These are phyloP conservation scores for Linnemannia exigua DNA, from an alignment of 192 early-diverging fungal genomes.

Conservation along the genomic window DNA sequence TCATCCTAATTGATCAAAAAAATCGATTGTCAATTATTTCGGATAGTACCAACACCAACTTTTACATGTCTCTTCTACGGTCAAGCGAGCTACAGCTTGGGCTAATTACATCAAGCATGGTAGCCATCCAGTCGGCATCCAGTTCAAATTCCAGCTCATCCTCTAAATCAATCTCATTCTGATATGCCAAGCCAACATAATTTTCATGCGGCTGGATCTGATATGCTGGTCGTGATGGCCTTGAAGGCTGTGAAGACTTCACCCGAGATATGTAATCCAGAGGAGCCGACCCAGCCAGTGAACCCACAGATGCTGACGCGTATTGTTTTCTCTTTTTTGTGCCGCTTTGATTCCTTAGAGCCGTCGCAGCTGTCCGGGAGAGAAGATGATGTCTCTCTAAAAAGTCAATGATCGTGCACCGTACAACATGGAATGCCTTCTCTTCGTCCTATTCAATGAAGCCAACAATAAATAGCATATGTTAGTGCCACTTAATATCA, in stretches of 20 bases:
- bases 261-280: constrained; percentile 11
- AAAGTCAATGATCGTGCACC: constrained; percentile 43
- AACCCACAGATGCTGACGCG: background rate
- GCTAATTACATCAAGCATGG: constrained; percentile 23
- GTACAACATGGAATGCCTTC: constrained; percentile 24
- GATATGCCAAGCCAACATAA: background rate
- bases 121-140: constrained; percentile 40
- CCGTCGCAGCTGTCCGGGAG: constrained; percentile 21
- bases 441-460: constrained; percentile 29
- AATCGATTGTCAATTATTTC: too few species aligned
- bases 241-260: constrained; percentile 30
- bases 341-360: constrained; percentile 10
- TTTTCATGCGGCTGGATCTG: background rate
- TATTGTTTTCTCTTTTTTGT: constrained; percentile 26
- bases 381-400: constrained; percentile 43
- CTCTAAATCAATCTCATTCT: constrained; percentile 23
- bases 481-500: background rate
- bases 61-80: too few species aligned
- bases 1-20: constrained; percentile 14
- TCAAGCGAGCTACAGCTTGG: too few species aligned
- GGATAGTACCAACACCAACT: too few species aligned
- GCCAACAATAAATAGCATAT: background rate
- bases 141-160: constrained; percentile 51
- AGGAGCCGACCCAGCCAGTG: background rate
- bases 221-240: background rate